A percentile compares a stretch with the other conserved stretches of the same genome.
Conservation (phyloP, 306 rosid genomes). For the Acacia confusa region DNA sequence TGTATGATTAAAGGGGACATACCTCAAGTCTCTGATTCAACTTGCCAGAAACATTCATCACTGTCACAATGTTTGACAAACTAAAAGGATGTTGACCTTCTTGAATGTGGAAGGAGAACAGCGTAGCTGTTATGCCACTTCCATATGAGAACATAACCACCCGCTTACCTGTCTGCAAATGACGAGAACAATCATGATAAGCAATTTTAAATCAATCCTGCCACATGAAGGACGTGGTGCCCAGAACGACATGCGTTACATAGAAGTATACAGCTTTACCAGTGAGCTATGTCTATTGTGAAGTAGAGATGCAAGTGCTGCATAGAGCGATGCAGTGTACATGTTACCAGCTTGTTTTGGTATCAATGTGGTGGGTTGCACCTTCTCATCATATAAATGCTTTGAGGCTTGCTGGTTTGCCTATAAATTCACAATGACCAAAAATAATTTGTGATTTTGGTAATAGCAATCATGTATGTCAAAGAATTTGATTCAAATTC, state of each 20-base stretch:
- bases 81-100: slow-evolving; percentile 65
- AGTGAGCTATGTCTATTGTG: slow-evolving; percentile 56
- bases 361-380: slow-evolving; percentile 73
- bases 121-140: slow-evolving; percentile 78
- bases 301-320: slow-evolving; percentile 76
- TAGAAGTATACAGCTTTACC: slow-evolving; percentile 40
- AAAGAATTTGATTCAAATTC: not conserved
- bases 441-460: not conserved
- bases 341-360: slow-evolving; percentile 91
- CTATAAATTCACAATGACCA: slow-evolving; percentile 38
- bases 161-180: slow-evolving; percentile 62
- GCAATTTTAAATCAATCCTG: slow-evolving; percentile 4
- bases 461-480: slow-evolving; percentile 1
- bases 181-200: slow-evolving; percentile 9
- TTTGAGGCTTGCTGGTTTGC: slow-evolving; percentile 74
- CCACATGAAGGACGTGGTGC: not conserved
- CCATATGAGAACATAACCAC: slow-evolving; percentile 83
- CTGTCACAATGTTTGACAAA: slow-evolving; percentile 62
- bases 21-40: slow-evolving; percentile 80
- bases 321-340: slow-evolving; percentile 85
- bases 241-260: not conserved
- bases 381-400: slow-evolving; percentile 59
- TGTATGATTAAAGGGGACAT: slow-evolving; percentile 21
- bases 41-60: slow-evolving; percentile 69
- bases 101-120: slow-evolving; percentile 66